Base-by-base conservation (phyloP, 257 asterid species). In the Gentiana straminea region DNA sequence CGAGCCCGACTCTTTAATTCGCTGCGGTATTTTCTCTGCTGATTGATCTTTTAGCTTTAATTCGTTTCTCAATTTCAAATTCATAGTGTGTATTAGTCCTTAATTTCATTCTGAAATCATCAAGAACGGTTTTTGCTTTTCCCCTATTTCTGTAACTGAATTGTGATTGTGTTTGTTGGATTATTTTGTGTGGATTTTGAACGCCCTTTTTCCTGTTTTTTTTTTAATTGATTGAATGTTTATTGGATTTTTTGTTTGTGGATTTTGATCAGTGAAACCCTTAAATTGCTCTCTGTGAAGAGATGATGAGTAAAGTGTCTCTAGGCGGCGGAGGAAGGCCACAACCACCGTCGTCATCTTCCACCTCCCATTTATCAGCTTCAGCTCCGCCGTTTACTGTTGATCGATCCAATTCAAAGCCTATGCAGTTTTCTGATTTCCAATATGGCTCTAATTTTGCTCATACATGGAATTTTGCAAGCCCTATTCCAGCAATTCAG, bases 331-430 rank as follows among this genome's bases (percentile, higher is more conserved):
- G 94, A 49, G 91, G 81, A 35, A 70, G 82, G 7, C 75, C 87
- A 11, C 64, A 88, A 5, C 68, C 95, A 1, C 68, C 72, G 13
- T 68, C 84, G 3, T 72, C 86, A 8, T 68, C 91, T 2, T 71
- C 95, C 3, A 66, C 73, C 55, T 86, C 96, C 8, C 85, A 80
- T 81, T 76, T 92, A 64, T 92, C 99, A 55, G 83, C 99, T 65
- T 61, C 75, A 68, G 99, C 99, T 13, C 95, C 94, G n/a, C 97
- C 99, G 1, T 92, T 92, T 72, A 88, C 94, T 65, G 90, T 92
- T 58, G 91, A 81, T 68, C 76, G 94, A 58, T 58, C 73, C 66
- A 77, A 73, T 74, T 76, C 82, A 51, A 87, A 77, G 34, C 55
- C 34, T 62, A 11, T 71, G 57, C 79, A 70, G 54, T 86, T 70